Conservation (phyloP, 2,329 filamentous ascomycete genomes). For the Fusarium incarnatum region DNA sequence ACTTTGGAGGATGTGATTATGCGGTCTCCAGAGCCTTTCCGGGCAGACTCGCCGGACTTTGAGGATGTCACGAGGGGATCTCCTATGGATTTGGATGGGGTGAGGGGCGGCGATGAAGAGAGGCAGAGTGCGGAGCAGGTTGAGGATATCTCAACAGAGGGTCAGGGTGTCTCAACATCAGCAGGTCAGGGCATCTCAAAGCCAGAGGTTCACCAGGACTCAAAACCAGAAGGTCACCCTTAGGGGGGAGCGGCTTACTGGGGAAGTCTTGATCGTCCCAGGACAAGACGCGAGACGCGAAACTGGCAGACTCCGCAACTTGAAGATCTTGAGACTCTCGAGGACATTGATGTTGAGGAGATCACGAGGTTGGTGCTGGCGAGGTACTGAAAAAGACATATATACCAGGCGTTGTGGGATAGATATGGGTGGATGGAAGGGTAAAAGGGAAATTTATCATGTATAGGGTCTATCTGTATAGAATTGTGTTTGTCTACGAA, state of each 20-base stretch:
- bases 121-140: conserved; percentile 36
- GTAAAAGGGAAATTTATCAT: conserved; percentile 29
- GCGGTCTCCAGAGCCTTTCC: conserved; percentile 48
- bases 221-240: conserved; percentile 30
- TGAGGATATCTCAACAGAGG: conserved; percentile 28
- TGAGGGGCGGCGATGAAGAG: conserved; percentile 26
- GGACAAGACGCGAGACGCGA: conserved; percentile 17
- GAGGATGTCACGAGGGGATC: conserved; percentile 37
- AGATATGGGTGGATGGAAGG: conserved; percentile 34
- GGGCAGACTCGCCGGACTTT: conserved; percentile 39
- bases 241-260: conserved; percentile 37
- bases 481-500: conserved; percentile 39
- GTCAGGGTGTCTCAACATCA: too few relatives aligned
- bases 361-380: conserved; percentile 43
- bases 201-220: too few relatives aligned
- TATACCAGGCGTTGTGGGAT: conserved; percentile 44
- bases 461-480: conserved; percentile 42
- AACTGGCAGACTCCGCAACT: conserved; percentile 15
- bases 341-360: conserved; percentile 47
- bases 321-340: conserved; percentile 47
- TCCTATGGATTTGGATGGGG: conserved; percentile 36
- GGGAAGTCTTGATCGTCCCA: conserved; percentile 29
- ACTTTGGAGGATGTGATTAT: conserved; percentile 50
- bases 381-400: conserved; percentile 34
- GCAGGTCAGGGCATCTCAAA: too few relatives aligned